Evolutionary conservation across 306 rosid species (phyloP).

Genomic region (Inga leiocalycina): DNA sequence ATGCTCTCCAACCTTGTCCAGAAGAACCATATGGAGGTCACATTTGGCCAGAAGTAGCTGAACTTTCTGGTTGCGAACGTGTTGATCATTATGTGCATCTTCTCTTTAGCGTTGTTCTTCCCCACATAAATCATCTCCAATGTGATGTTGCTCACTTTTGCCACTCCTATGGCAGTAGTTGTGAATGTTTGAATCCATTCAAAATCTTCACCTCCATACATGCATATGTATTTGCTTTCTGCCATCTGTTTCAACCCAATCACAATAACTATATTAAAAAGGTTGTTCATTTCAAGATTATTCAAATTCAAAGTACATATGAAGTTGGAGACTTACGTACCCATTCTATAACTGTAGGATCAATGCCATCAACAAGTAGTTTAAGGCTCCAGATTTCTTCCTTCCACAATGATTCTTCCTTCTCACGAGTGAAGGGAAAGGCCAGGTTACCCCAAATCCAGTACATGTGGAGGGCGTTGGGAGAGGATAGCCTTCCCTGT

Average conservation of each 20-base stretch:
- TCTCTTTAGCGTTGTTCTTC: conserved; percentile 35
- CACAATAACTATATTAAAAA: not conserved
- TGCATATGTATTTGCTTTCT: conserved; percentile 27
- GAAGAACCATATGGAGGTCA: conserved; percentile 27
- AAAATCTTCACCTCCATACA: conserved; percentile 35
- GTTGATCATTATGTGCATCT: conserved; percentile 20
- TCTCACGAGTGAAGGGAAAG: conserved; percentile 26
- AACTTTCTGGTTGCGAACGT: not conserved
- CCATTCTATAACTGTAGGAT: conserved; percentile 20
- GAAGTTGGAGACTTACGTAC: not conserved
- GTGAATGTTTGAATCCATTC: conserved; percentile 37
- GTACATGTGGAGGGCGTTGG: conserved; percentile 27
- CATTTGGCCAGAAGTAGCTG: conserved; percentile 21
- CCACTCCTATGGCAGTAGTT: not conserved
- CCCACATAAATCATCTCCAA: conserved; percentile 37
- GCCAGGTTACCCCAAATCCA: conserved; percentile 36
- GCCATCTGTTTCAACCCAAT: conserved; percentile 10
- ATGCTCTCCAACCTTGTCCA: conserved; percentile 38
- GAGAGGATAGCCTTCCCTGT: conserved; percentile 12
- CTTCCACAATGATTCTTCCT: conserved; percentile 32
- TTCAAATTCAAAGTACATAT: not conserved
- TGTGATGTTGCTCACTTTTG: not conserved
- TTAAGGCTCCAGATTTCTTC: conserved; percentile 32
- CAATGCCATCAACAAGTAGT: conserved; percentile 30
- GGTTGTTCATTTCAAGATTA: not conserved